Evolutionary conservation across 2,329 filamentous ascomycete genomes (phyloP).

Genomic region (Emergomyces africanus): DNA sequence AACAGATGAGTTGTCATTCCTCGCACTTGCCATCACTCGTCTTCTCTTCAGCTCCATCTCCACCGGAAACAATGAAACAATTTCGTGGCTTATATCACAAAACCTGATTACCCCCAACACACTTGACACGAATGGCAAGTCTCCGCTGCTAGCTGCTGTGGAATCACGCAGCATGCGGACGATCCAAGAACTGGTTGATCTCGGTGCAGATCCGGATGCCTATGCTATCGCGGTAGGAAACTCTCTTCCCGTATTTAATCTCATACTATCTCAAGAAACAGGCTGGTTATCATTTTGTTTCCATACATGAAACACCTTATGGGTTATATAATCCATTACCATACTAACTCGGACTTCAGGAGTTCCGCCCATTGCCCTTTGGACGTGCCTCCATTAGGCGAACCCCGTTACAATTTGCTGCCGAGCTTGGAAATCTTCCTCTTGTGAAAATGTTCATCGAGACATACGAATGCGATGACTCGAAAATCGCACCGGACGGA

Average conservation of each 20-base stretch:
- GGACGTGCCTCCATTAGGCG: neutral
- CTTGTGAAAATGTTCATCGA: constrained; percentile 3
- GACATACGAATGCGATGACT: constrained; percentile 1
- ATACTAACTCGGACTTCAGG: neutral
- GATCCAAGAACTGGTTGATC: neutral
- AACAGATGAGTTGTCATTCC: neutral
- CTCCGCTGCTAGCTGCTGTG: constrained; percentile 3
- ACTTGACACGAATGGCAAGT: neutral
- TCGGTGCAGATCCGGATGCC: neutral
- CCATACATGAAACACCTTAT: neutral
- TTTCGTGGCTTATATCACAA: constrained; percentile 1
- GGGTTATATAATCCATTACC: neutral
- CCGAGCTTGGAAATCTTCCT: constrained; percentile 1
- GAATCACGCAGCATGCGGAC: neutral
- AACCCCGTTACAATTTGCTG: constrained; percentile 1
- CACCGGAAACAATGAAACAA: neutral
- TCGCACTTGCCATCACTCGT: neutral
- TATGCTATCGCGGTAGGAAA: neutral
- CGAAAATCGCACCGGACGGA: constrained; percentile 1
- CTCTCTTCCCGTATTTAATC: neutral
- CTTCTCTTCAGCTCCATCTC: neutral
- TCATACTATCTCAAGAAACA: neutral
- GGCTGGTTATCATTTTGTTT: neutral
- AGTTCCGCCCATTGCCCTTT: neutral
- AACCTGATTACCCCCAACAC: neutral